Base-by-base conservation (phyloP, 164 flowering plant species). In the Euptelea pleiosperma region DNA sequence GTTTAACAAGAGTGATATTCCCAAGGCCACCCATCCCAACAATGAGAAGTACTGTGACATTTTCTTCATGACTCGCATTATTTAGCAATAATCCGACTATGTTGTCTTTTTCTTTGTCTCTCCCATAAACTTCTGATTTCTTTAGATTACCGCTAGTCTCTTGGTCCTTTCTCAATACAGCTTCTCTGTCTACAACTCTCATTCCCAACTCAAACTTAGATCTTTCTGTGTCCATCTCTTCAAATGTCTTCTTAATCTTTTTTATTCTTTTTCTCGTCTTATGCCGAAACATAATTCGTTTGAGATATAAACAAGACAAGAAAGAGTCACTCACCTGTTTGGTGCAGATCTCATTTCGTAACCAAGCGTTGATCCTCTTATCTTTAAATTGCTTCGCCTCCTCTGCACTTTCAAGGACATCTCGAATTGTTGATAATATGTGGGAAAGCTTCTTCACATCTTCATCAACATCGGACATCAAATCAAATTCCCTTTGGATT, bases 61-160 rank as follows among this genome's bases (percentile, higher is more conserved):
- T 30, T 25, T 25, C 49, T 9, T 10, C 31, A 2, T n/a, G n/a
- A n/a, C n/a, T n/a, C n/a, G 1, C 4, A 47, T 22, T 0, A 6
- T 47, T 47, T 25, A 26, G 52, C 33, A 47, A 46, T 46, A 8
- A 26, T 15, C 26, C 9, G 26, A 11, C 1, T 47, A 0, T n/a
- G n/a, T n/a, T n/a, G 24, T 24, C 15, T 47, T 3, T 57, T 30
- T 58, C 61, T 15, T 34, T 18, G 1, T 34, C 61, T 29, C 61
- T 58, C 40, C 61, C 61, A 45, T 58, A 58, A 22, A 58, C 33
- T 15, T 22, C 19, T 15, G 3, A 4, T 45, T 30, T 42, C 10
- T 1, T 14, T 21, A 12, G 3, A 16, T 14, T 0, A 0, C 31
- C 21, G 30, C 21, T 9, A 57, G 50, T 57, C 44, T 57, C 25